Conservation (phyloP, 2,329 filamentous ascomycete species). For the Sporothrix protearum region DNA sequence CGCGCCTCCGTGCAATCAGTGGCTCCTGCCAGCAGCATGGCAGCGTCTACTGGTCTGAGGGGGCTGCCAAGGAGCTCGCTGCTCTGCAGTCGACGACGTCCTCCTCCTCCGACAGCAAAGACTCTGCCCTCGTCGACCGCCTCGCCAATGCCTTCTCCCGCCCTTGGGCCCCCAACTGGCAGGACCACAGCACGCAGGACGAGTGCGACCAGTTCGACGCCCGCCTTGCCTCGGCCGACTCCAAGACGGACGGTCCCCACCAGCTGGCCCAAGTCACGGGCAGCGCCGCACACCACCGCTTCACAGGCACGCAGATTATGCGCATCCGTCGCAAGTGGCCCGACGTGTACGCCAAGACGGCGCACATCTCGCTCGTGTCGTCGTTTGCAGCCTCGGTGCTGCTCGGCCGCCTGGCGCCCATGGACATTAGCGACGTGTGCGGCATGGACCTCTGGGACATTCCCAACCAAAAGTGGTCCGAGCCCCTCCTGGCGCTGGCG, state of each 20-base stretch:
- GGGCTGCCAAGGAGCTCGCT: constrained; percentile 63
- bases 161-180: constrained; percentile 92
- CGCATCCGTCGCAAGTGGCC: constrained; percentile 78
- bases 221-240: constrained; percentile 42
- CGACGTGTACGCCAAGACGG: constrained; percentile 73
- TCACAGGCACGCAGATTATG: constrained; percentile 96
- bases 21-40: constrained; percentile 97
- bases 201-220: constrained; percentile 88
- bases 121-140: constrained; percentile 66
- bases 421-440: constrained; percentile 91
- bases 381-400: constrained; percentile 92
- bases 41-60: constrained; percentile 83
- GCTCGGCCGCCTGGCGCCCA: constrained; percentile 77
- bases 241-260: constrained; percentile 51
- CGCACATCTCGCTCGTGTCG: constrained; percentile 87
- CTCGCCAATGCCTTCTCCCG: constrained; percentile 72
- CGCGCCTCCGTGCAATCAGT: constrained; percentile 73
- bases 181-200: constrained; percentile 88
- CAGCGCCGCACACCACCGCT: constrained; percentile 92
- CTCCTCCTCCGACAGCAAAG: constrained; percentile 49
- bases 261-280: constrained; percentile 76
- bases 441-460: constrained; percentile 98
- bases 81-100: constrained; percentile 40
- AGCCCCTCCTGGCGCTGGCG: constrained; percentile 69
- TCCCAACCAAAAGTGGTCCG: constrained; percentile 66